Base-by-base conservation (phyloP, 2,329 filamentous ascomycete genomes). In the Sclerotinia spermophila region DNA sequence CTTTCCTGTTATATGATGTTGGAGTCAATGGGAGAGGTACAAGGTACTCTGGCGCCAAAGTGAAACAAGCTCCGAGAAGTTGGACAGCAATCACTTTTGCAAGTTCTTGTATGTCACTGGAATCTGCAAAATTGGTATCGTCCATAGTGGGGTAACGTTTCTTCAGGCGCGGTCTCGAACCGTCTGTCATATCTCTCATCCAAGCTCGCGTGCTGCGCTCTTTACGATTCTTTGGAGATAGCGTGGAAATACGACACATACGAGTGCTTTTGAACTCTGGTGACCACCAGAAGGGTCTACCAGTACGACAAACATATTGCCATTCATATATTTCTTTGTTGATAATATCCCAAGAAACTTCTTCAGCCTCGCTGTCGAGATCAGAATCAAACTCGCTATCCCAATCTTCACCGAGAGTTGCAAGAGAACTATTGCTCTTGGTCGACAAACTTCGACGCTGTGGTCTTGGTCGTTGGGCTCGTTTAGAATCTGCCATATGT, bases 241-340 rank as follows among this genome's bases (percentile, higher is more conserved):
- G 40, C 19, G 72, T 74, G 65, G 73, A 74, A 6, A 3, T 27
- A 27, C 48, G 48, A 53, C n/a, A 53, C 56, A 74, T 33, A 11
- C 68, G 64, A 33, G 58, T 62, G 40, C 71, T 73, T 64, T 74
- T 77, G 19, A 77, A 73, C 59, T 76, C 74, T 24, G 76, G 74
- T n/a, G 75, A 78, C 77, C 77, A 79, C 76, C 78, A 79, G 69
- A 77, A 78, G 24, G 77, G 77, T 45, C 75, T 71, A 35, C 78
- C 77, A 59, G 76, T 77, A 45, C 72, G 70, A 66, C 77, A 79
- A 30, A 77, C 74, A 56, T 75, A 75, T 55, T 79, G 75, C 78
- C 78, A 79, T 71, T 79, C 78, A 21, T 71, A 73, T 55, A 79
- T 77, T 72, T 79, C 78, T 44, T 71, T 65, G 42, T 78, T 73